Percentiles rank a stretch among this genome's conserved stretches.
Evolutionary conservation across 306 rosid species (phyloP).

Genomic region (Acacia confusa): DNA sequence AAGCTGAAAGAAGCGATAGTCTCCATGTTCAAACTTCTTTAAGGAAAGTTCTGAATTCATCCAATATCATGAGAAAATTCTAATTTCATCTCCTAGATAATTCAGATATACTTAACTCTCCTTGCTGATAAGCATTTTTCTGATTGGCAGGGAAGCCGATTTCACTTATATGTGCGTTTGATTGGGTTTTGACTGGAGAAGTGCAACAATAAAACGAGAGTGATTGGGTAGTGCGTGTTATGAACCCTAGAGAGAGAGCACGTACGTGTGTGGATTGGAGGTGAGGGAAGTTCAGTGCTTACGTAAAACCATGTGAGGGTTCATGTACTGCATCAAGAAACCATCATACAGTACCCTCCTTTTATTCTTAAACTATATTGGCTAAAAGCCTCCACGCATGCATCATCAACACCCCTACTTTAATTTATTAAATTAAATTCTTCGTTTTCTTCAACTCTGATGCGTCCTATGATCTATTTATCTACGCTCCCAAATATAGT

Average conservation of each 20-base stretch:
- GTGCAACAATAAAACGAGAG: background rate
- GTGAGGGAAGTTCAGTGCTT: background rate
- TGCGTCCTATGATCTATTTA: constrained; percentile 7
- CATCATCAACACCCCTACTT: background rate
- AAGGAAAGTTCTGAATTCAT: no score
- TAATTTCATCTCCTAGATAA: no score
- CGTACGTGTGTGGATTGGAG: background rate
- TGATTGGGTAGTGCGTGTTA: background rate
- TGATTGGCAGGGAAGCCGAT: no score
- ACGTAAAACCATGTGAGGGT: constrained; percentile 28
- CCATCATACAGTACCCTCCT: background rate
- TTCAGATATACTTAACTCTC: no score
- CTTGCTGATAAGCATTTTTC: no score
- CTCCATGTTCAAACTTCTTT: no score
- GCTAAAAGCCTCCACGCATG: constrained; percentile 9
- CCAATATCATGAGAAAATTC: no score
- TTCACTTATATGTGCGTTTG: no score
- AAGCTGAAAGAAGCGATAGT: no score
- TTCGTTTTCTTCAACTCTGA: constrained; percentile 21
- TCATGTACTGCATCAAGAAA: constrained; percentile 35
- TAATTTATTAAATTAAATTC: background rate
- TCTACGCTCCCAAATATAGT: background rate
- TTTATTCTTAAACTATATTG: constrained; percentile 17
- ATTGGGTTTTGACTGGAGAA: no score
- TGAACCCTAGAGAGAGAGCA: constrained; percentile 22